Evolutionary conservation across 2,329 filamentous ascomycete species (phyloP), one percentile per base, ranked within the genome.

Genomic region (Venturiaceae sp.): DNA sequence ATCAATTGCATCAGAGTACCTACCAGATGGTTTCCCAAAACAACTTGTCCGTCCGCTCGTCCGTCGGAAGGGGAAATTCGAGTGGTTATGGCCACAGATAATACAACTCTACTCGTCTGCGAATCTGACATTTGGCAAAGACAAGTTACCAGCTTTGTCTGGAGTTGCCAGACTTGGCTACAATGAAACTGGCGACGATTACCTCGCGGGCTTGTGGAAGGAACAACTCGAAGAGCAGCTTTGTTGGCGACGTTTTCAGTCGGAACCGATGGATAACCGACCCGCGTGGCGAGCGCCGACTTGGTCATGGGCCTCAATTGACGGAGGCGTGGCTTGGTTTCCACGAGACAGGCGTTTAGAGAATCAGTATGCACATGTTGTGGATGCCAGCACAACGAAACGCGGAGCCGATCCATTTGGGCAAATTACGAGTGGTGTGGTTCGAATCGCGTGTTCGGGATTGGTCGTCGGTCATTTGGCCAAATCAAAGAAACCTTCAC

Each of bases 81-180:
- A 53, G 50, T 53, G 50, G 50, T 14, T 53, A 53, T 55, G 53
- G 53, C 32, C 16, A 16, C 21, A 39, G 30, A 55, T 55, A 21
- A 19, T 44, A 5, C 34, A 8, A 3, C 13, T 30, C 9, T 55
- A 55, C 14, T 37, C 26, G n/a, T 21, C 26, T 55, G 16, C n/a
- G 21, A 55, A 55, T 13, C 33, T 55, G 19, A 37, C 53, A 21
- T 41, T 36, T 11, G 53, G 30, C 19, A 37, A 36, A 37, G 53
- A 55, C 13, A 44, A 39, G 16, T 26, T 55, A 16, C 14, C 53
- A 11, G 53, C 53, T 7, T 16, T 55, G 23, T n/a, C 53, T 41
- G 53, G 53, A 1, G 36, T 55, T 11, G 53, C 53, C 4, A 44
- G 34, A n/a, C 14, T 34, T 6, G n/a, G 19, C 37, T 30, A 11